Base-by-base conservation (phyloP, 2,329 filamentous ascomycete species). In the Tolypocladium pustulatum region DNA sequence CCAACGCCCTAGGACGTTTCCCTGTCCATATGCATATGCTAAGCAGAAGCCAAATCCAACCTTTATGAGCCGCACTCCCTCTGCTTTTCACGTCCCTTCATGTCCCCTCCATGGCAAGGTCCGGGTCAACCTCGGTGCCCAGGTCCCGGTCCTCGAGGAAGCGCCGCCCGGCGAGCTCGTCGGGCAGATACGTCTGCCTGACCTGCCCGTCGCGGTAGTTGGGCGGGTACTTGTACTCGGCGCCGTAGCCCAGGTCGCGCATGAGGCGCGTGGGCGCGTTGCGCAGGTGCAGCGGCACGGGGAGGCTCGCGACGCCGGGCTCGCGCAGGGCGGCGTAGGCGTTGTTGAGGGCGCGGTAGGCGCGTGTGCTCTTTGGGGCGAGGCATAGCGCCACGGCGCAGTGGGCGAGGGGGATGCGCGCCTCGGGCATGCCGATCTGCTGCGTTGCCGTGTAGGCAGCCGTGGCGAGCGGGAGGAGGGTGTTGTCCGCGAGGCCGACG, bases 221-320 rank as follows among this genome's bases (percentile, higher is more conserved):
- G 0, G 94, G 94, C 65, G 96, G 96, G 69, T 99, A 97, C 73
- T 97, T 97, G 73, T 99, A 99, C 70, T 91, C 89, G 55, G 85
- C 87, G 0, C 92, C 92, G 68, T 91, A 96, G 0, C 91, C 93
- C 64, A 97, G 76, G 65, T 97, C 93, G 66, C 92, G 89, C 93
- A 99, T 96, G 63, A 97, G 71, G 64, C 87, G 82, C 1, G 94
- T 97, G 0, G 94, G 93, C 10, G 94, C 94, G 72, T 97, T 97
- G 60, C 94, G 79, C 60, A 99, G 73, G 71, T 97, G 94, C 43
- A 94, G 73, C 2, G 94, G 94, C 27, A 99, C 86, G 0, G 91
- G 89, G 56, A 97, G 70, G 1, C 83, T 83, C 0, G 91, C 92
- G 2, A 95, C 79, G 0, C 92, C 93, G 0, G 92, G 92, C 69